A percentile compares a stretch with the other conserved stretches of the same genome.
phyloP scores from a whole-genome alignment of 768 basidiomycete species.

The Boletus rufocinnamomeus region DNA sequence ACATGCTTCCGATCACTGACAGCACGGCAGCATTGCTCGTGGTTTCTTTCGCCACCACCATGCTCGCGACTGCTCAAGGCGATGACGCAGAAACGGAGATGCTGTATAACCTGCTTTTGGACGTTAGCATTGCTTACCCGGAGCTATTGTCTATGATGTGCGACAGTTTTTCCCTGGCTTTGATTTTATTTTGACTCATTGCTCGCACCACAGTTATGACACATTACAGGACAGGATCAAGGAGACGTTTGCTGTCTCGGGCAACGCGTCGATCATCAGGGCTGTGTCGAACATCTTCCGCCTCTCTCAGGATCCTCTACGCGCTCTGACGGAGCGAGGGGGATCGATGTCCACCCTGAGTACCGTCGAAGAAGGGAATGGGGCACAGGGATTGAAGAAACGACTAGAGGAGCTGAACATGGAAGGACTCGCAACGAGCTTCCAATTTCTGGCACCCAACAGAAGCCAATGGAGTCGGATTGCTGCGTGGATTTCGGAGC shows the following conservation, averaged over 20 bases:
- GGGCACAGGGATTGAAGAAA: conserved; percentile 47
- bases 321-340: conserved; percentile 40
- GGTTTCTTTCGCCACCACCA: conserved; percentile 73
- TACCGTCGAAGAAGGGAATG: conserved; percentile 56
- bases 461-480: conserved; percentile 60
- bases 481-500: conserved; percentile 73
- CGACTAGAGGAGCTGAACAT: conserved; percentile 69
- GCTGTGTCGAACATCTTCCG: conserved; percentile 78
- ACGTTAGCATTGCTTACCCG: conserved; percentile 66
- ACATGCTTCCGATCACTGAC: conserved; percentile 64
- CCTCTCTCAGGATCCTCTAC: conserved; percentile 57
- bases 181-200: conserved; percentile 7
- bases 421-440: conserved; percentile 72
- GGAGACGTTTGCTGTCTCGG: conserved; percentile 68
- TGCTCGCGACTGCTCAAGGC: conserved; percentile 72
- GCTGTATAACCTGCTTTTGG: conserved; percentile 72
- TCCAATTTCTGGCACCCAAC: conserved; percentile 64
- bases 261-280: conserved; percentile 69
- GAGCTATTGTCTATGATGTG: conserved; percentile 74
- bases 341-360: conserved; percentile 67
- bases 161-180: conserved; percentile 35
- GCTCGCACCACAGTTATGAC: conserved; percentile 57
- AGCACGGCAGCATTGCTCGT: conserved; percentile 66
- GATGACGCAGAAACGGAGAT: conserved; percentile 84
- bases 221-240: conserved; percentile 73